Conservation (phyloP, 441 rosid genomes). For the Pelargonium myrrhifolium region DNA sequence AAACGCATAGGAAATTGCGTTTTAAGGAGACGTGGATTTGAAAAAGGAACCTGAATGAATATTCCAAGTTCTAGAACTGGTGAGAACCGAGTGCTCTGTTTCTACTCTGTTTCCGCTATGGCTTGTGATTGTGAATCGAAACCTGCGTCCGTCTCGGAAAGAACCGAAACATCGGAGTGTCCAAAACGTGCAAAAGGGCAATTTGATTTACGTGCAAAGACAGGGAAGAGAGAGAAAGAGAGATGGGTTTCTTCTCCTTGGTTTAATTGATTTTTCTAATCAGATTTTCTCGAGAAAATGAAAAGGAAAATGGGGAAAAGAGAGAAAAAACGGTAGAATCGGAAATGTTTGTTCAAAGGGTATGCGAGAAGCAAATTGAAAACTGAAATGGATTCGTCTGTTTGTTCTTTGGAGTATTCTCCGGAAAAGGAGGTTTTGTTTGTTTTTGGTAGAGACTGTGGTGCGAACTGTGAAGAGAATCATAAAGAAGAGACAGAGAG, state of each 20-base stretch:
- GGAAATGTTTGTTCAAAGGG: not conserved
- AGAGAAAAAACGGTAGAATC: not conserved
- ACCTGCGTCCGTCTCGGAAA: not conserved
- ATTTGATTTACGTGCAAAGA: not conserved
- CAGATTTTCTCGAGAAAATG: not conserved
- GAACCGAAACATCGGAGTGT: not conserved
- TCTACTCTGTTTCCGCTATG: not conserved
- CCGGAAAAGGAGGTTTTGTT: too few relatives aligned
- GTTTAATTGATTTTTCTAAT: not conserved
- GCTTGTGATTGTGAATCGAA: not conserved
- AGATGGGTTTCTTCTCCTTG: too few relatives aligned
- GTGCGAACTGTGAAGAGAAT: too few relatives aligned
- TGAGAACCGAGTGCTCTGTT: not conserved
- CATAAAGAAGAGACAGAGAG: too few relatives aligned
- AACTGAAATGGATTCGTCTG: not conserved
- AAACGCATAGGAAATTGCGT: conserved; percentile 6
- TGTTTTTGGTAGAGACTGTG: too few relatives aligned
- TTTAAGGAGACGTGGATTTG: not conserved
- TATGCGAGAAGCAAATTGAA: too few relatives aligned
- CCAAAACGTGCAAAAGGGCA: not conserved
- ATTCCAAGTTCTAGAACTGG: not conserved
- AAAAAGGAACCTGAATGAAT: not conserved
- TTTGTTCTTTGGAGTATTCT: not conserved
- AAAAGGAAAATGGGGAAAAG: not conserved
- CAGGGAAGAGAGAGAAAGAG: not conserved